A percentile compares a stretch with the other conserved stretches of the same genome.
Evolutionary conservation across 306 rosid species (phyloP).

Genomic region (Prunus armeniaca): DNA sequence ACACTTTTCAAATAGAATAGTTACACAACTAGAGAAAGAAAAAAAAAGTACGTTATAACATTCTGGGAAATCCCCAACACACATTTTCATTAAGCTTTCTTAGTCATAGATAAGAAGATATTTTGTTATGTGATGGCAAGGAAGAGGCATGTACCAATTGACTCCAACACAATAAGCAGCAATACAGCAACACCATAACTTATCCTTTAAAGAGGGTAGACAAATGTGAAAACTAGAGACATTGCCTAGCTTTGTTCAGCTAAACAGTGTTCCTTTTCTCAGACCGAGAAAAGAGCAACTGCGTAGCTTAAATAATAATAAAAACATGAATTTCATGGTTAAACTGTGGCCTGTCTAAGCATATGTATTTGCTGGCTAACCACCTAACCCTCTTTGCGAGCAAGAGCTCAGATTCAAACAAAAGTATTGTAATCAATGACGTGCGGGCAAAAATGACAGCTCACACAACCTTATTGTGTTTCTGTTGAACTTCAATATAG

Average conservation of each 20-base stretch:
- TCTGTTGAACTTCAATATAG: neutral
- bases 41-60: neutral
- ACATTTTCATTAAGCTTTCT: neutral
- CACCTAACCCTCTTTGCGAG: neutral
- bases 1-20: conserved; percentile 14
- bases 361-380: neutral
- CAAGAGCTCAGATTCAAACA: neutral
- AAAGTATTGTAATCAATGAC: neutral
- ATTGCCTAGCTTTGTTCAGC: neutral
- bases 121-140: neutral
- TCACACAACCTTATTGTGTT: neutral
- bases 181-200: neutral
- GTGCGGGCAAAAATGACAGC: neutral
- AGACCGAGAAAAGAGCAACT: neutral
- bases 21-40: conserved; percentile 1
- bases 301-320: no score
- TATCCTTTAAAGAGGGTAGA: neutral
- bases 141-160: neutral
- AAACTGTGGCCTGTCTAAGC: neutral
- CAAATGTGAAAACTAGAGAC: neutral
- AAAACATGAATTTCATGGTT: neutral
- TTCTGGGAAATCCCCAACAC: neutral
- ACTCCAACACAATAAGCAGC: neutral
- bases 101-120: neutral
- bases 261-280: no score